phyloP scores from a whole-genome alignment of 257 asterid genomes.

The Solanum arcanum region DNA sequence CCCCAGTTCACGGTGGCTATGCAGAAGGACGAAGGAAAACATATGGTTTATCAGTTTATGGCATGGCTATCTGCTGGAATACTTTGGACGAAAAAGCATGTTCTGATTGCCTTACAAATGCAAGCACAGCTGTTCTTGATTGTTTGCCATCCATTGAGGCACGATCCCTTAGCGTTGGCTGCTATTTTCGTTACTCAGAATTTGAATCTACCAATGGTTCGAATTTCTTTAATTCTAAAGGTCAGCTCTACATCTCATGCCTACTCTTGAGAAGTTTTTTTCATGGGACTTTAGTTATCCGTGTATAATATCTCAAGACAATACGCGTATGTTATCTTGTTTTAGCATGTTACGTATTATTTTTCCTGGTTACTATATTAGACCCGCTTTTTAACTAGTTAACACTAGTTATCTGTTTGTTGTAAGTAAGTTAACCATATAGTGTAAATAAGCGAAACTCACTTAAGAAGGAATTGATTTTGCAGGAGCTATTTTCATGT shows the following conservation, averaged over 20 bases:
- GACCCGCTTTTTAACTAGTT: neutral
- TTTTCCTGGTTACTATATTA: neutral
- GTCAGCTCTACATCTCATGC: neutral
- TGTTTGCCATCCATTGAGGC: slow-evolving; percentile 10
- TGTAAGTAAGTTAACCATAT: neutral
- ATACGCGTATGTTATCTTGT: neutral
- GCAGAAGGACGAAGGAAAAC: slow-evolving; percentile 2
- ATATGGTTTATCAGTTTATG: neutral
- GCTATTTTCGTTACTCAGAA: slow-evolving; percentile 5
- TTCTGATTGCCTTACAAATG: neutral
- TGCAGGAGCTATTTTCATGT: slow-evolving; percentile 1
- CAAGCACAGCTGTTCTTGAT: neutral
- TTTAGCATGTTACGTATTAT: neutral
- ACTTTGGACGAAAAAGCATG: slow-evolving; percentile 4
- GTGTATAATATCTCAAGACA: neutral
- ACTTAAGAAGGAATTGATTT: neutral
- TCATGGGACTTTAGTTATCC: neutral
- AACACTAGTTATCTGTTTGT: neutral
- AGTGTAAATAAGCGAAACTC: neutral
- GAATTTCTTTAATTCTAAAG: neutral
- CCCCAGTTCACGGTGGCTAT: neutral
- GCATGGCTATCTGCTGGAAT: slow-evolving; percentile 8
- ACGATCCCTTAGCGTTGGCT: neutral
- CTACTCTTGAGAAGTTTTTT: neutral
- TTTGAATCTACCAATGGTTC: neutral